Conservation (phyloP, 1,284 basidiomycete genomes). For the Apiotrichum gamsii region DNA sequence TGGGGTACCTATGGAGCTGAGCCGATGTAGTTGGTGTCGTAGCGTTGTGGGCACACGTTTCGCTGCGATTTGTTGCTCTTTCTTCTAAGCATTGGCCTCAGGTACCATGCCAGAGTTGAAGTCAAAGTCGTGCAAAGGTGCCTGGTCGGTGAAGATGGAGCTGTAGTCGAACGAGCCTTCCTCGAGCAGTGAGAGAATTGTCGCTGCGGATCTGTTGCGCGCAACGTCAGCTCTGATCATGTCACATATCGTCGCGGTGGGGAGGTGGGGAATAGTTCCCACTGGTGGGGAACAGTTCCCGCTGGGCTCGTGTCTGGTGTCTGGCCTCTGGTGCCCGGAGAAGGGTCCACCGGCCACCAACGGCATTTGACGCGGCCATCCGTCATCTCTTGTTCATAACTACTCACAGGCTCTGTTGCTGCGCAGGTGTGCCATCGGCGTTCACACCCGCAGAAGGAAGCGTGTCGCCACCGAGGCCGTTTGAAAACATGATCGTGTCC, state of each 20-base stretch:
- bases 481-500: conserved; percentile 14
- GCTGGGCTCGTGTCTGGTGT: too few species aligned
- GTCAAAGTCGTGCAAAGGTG: conserved; percentile 22
- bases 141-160: conserved; percentile 45
- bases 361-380: too few species aligned
- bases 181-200: conserved; percentile 44
- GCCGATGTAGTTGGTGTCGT: too few species aligned
- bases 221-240: neutral
- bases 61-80: too few species aligned
- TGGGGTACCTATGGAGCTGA: too few species aligned
- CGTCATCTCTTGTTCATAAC: too few species aligned
- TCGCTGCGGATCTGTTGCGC: conserved; percentile 43
- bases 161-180: conserved; percentile 47
- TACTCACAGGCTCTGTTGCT: conserved; percentile 1
- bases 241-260: too few species aligned
- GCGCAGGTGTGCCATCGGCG: neutral
- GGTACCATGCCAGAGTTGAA: conserved; percentile 7
- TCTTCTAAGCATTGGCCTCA: neutral
- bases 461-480: conserved; percentile 1
- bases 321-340: too few species aligned
- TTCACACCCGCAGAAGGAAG: neutral
- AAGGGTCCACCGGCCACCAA: too few species aligned
- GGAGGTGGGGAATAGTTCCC: too few species aligned
- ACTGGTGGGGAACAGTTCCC: too few species aligned
- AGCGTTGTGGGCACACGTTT: too few species aligned